Percentiles rank a stretch among this genome's conserved stretches.
phyloP scores from a whole-genome alignment of 345 rosid species.

The Salix suchowensis region DNA sequence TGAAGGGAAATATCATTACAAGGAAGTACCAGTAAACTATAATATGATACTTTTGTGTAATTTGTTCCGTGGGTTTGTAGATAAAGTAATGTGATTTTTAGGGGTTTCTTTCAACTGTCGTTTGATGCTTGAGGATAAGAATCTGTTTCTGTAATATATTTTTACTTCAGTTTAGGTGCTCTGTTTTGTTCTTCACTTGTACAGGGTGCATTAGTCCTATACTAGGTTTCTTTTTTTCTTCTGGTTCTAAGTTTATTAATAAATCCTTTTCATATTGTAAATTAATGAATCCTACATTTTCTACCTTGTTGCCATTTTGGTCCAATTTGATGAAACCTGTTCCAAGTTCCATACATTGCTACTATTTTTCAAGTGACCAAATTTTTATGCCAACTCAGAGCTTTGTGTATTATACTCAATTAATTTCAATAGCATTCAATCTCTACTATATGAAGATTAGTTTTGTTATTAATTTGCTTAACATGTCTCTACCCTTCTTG shows the following conservation, averaged over 20 bases:
- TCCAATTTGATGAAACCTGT: not conserved
- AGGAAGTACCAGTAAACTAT: not conserved
- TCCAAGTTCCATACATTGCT: not conserved
- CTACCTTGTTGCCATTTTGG: not conserved
- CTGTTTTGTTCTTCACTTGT: not conserved
- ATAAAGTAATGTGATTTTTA: not conserved
- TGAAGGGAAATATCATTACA: not conserved
- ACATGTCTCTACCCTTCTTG: not conserved
- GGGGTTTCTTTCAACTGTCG: not conserved
- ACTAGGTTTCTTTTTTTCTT: not conserved
- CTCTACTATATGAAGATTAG: not conserved
- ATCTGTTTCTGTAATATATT: not conserved
- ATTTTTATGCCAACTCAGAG: not conserved
- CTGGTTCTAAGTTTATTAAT: not conserved
- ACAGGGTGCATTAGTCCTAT: not conserved
- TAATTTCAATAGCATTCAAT: not conserved
- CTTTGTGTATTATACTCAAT: not conserved
- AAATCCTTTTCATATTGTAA: not conserved
- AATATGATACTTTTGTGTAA: not conserved
- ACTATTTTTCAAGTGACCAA: slow-evolving; percentile 1
- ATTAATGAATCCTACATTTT: not conserved
- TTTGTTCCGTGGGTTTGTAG: not conserved
- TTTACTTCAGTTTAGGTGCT: not conserved
- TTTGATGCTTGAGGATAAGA: not conserved
- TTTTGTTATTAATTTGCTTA: not conserved